Conservation (phyloP, 2,329 filamentous ascomycete genomes). For the Celoporthe dispersa region DNA sequence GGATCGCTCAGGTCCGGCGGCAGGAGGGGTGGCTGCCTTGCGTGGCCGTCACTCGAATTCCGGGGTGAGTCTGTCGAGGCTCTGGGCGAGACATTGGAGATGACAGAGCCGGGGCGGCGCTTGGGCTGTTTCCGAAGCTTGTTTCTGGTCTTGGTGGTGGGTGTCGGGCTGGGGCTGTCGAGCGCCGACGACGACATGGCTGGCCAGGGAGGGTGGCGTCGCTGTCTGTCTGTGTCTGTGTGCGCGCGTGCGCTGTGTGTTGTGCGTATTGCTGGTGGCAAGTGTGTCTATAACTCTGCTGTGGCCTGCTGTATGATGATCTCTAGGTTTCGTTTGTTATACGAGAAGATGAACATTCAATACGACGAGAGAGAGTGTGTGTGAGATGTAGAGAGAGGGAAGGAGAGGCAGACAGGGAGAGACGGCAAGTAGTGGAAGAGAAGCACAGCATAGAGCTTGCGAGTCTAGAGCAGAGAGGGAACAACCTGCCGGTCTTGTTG, state of each 20-base stretch:
- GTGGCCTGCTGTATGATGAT: neutral
- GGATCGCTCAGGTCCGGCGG: conserved; percentile 41
- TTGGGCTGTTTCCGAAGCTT: conserved; percentile 40
- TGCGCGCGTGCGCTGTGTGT: too few species aligned
- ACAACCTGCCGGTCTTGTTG: neutral
- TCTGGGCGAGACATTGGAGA: conserved; percentile 29
- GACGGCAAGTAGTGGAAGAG: neutral
- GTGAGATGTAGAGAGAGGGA: too few species aligned
- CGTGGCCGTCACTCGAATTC: conserved; percentile 27
- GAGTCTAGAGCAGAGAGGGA: neutral
- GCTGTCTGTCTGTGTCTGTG: neutral
- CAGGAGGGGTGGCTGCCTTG: conserved; percentile 32
- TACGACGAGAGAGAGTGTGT: neutral
- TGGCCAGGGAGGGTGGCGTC: conserved; percentile 24
- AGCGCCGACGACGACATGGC: conserved; percentile 28
- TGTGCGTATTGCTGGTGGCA: neutral
- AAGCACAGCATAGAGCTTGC: neutral
- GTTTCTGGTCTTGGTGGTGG: conserved; percentile 35
- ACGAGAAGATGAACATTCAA: neutral
- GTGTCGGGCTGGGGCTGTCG: conserved; percentile 9
- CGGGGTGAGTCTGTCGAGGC: conserved; percentile 30
- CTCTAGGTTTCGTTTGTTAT: neutral
- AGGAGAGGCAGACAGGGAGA: neutral
- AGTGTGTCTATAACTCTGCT: neutral
- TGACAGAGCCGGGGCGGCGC: conserved; percentile 22